Conservation (phyloP, 73 alveolate genomes). For the Tetrahymena malaccensis region DNA sequence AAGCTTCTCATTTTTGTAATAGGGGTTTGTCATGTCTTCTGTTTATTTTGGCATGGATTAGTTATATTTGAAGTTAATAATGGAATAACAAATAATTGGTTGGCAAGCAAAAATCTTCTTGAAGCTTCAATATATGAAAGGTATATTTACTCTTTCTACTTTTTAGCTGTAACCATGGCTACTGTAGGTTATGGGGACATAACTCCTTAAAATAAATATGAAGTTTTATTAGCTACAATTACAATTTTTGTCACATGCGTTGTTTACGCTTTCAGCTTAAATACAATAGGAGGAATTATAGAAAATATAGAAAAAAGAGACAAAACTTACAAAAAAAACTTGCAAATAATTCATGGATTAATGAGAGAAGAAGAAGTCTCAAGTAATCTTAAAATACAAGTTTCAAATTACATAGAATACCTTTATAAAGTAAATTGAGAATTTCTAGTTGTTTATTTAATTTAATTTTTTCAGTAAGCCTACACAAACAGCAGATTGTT, state of each 20-base stretch:
- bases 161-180: slow-evolving; percentile 25
- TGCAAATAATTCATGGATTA: slow-evolving; percentile 17
- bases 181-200: slow-evolving; percentile 44
- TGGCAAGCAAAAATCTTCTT: not conserved
- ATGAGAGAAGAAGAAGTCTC: slow-evolving; percentile 10
- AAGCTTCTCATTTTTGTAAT: not conserved
- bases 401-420: not conserved
- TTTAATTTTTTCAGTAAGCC: no score
- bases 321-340: slow-evolving; percentile 17
- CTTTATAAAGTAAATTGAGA: not conserved
- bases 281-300: slow-evolving; percentile 26
- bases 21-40: not conserved
- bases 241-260: slow-evolving; percentile 25
- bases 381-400: not conserved
- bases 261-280: slow-evolving; percentile 20
- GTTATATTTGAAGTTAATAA: not conserved
- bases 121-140: not conserved
- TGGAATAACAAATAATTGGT: not conserved
- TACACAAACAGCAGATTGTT: no score
- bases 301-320: slow-evolving; percentile 1
- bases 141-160: slow-evolving; percentile 23
- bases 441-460: no score
- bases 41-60: not conserved
- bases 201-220: slow-evolving; percentile 16
- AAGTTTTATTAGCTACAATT: slow-evolving; percentile 8